These are phyloP conservation scores for Craterostigma plantagineum DNA, from an alignment of 257 asterid species.

Conservation along the genomic window DNA sequence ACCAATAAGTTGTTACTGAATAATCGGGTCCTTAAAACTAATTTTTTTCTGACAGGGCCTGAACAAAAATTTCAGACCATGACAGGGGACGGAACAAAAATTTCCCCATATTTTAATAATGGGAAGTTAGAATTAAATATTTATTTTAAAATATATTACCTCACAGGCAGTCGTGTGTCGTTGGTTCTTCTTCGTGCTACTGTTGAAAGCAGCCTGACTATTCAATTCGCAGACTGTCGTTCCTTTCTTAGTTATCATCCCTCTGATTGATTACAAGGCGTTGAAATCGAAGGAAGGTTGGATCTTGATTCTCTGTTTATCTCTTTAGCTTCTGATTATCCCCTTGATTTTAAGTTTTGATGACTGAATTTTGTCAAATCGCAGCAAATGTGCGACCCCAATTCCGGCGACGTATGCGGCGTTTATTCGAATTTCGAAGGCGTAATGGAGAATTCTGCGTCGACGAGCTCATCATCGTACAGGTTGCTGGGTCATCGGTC, in stretches of 20 bases:
- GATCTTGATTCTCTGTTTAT: too few relatives aligned
- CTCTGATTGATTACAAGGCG: too few relatives aligned
- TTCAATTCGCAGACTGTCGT: constrained; percentile 5
- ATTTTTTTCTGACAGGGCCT: too few relatives aligned
- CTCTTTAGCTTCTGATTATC: too few relatives aligned
- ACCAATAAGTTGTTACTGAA: too few relatives aligned
- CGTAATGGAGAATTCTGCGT: constrained; percentile 22
- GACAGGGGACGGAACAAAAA: too few relatives aligned
- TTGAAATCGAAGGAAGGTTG: too few relatives aligned
- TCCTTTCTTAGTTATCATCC: neutral
- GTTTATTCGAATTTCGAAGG: constrained; percentile 31
- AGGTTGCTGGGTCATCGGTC: constrained; percentile 32
- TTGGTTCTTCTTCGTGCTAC: neutral
- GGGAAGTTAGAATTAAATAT: too few relatives aligned
- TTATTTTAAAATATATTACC: too few relatives aligned
- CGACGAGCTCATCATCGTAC: constrained; percentile 31
- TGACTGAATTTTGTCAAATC: neutral
- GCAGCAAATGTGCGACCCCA: constrained; percentile 39
- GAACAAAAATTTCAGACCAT: too few relatives aligned
- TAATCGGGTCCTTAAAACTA: too few relatives aligned
- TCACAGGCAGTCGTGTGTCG: neutral
- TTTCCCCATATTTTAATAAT: too few relatives aligned
- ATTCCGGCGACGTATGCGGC: constrained; percentile 38
- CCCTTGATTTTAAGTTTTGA: constrained; percentile 6
- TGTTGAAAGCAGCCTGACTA: constrained; percentile 9